Base-by-base conservation (phyloP, 352 stramenopile species). In the Pythium aristosporum region DNA sequence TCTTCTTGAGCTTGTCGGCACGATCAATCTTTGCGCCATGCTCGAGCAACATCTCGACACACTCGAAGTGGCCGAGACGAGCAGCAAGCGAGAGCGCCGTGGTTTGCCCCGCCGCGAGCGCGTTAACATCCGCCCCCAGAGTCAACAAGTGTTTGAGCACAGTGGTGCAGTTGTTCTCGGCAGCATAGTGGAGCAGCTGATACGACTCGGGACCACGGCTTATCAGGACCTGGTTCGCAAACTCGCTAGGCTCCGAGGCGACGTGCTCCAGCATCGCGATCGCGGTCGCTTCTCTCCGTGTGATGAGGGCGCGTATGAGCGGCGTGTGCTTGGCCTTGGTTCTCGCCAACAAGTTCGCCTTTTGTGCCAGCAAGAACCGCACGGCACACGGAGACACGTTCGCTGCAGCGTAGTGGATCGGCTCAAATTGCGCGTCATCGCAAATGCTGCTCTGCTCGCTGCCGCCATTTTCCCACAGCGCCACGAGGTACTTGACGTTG, bases 1-100 rank as follows among this genome's bases (percentile, higher is more conserved):
- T 90, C 53, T 85, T 85, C 54, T 88, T 87, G 15, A 89, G 72
- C 52, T 92, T 92, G 60, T 92, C 75, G 5, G 71, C 70, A 1
- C 74, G 37, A 65, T 91, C 72, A 4, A 91, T 76, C 5, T 84
- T 82, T 2, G 80, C 80, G 6, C 72, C 71, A 10, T 87, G 69
- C 0, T 72, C 61, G 9, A 90, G 32, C 11, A 92, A 61, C 5
- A 82, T 5, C 5, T 76, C 56, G 6, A 90, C 77, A 36, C 74
- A 86, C 15, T 85, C 73, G 0, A 79, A 34, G 54, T 88, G 79
- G 11, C 84, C 84, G 7, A 60, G 49, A 30, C 88, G 73, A 2
- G 84, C 77, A 28, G 84, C 82, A 15, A 89, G 65, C 7, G 69
- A 77, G 32, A 92, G 66, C 7, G 82, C 65, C 0, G 79, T 87